Evolutionary conservation across 371 early-diverging fungal species (phyloP).

Genomic region (Cokeromyces recurvatus): DNA sequence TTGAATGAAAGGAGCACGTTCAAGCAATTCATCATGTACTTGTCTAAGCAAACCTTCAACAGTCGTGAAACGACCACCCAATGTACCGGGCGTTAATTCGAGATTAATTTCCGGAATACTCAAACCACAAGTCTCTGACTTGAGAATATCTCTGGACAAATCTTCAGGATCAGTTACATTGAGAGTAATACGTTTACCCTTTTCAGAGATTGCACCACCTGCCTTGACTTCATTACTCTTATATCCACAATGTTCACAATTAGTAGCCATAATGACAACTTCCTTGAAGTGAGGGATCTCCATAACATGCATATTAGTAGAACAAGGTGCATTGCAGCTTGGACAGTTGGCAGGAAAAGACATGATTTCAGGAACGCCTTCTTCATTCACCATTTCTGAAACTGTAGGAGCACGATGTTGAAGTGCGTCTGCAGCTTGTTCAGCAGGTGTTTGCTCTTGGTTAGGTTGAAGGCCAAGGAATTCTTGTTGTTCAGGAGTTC

Average conservation of each 20-base stretch:
- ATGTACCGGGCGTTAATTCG: conserved; percentile 80
- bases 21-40: conserved; percentile 80
- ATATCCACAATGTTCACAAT: conserved; percentile 89
- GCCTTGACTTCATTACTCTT: conserved; percentile 96
- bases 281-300: conserved; percentile 95
- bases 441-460: conserved; percentile 42
- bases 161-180: conserved; percentile 81
- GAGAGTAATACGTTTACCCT: conserved; percentile 80
- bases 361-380: conserved; percentile 61
- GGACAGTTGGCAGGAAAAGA: conserved; percentile 89
- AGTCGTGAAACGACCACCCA: conserved; percentile 96
- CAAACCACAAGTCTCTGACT: conserved; percentile 92
- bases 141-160: conserved; percentile 89
- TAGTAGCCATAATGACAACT: conserved; percentile 94
- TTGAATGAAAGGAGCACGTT: conserved; percentile 61
- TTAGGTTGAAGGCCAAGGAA: conserved; percentile 69
- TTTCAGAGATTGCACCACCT: conserved; percentile 79
- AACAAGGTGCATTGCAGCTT: conserved; percentile 73
- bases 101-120: conserved; percentile 87
- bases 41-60: conserved; percentile 90
- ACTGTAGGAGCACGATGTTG: conserved; percentile 2
- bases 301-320: conserved; percentile 90
- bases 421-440: conserved; percentile 28
- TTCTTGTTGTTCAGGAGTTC: conserved; percentile 77
- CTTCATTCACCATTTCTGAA: conserved; percentile 34